A percentile compares a stretch with the other conserved stretches of the same genome.
Evolutionary conservation across 305 asterid species (phyloP).

Genomic region (Fraxinus floribunda): DNA sequence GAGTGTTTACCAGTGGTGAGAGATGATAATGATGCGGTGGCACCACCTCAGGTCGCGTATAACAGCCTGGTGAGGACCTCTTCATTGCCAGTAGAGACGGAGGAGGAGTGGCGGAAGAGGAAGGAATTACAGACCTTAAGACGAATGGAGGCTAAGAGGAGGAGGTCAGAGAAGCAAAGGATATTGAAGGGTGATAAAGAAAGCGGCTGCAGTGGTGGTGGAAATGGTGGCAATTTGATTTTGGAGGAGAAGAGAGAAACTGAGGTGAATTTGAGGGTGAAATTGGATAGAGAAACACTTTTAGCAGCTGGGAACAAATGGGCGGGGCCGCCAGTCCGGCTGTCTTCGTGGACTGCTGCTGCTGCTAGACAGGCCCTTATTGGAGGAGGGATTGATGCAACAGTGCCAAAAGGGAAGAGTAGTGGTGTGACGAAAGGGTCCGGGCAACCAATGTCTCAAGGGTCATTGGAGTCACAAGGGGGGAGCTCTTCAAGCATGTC

Average conservation of each 20-base stretch:
- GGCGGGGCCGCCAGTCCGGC: conserved; percentile 29
- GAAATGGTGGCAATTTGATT: conserved; percentile 33
- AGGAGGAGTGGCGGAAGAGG: conserved; percentile 94
- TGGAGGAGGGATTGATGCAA: conserved; percentile 42
- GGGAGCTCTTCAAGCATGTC: conserved; percentile 62
- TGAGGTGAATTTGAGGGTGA: conserved; percentile 53
- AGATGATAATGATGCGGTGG: conserved; percentile 50
- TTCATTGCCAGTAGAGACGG: conserved; percentile 84
- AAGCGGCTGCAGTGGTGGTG: conserved; percentile 26
- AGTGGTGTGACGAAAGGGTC: conserved; percentile 31
- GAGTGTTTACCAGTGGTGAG: conserved; percentile 60
- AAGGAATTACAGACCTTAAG: conserved; percentile 81
- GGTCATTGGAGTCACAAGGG: conserved; percentile 63
- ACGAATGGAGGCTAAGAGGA: conserved; percentile 89
- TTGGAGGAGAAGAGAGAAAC: conserved; percentile 53
- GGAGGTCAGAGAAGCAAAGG: conserved; percentile 85
- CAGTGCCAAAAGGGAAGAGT: conserved; percentile 48
- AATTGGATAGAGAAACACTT: conserved; percentile 47
- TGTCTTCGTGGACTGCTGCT: conserved; percentile 26
- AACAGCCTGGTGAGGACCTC: conserved; percentile 56
- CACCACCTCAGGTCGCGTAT: conserved; percentile 36
- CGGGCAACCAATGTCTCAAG: neutral
- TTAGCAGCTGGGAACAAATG: conserved; percentile 24
- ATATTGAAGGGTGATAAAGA: conserved; percentile 46
- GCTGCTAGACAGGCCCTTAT: conserved; percentile 24